Evolutionary conservation across 768 basidiomycete species (phyloP), one percentile per base, ranked within the genome.

Genomic region (Leccinum pellstonianum): DNA sequence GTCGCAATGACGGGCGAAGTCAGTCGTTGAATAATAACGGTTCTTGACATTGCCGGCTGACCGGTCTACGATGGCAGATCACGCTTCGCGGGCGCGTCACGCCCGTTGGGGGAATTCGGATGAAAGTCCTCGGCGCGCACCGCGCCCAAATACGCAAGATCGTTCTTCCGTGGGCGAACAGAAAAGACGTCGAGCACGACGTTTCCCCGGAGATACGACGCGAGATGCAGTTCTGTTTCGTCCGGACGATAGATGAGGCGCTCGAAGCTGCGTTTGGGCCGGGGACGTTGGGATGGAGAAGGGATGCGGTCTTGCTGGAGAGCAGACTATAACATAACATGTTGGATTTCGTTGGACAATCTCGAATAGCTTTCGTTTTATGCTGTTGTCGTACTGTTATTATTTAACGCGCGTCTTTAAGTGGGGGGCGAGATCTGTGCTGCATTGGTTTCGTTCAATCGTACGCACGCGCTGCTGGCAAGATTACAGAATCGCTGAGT

Each of bases 1-100:
- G 77, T 88, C 17, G 94, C 94, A 1, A 91, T 96, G 87, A 96
- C 95, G 0, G 95, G 95, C 55, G 95, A 96, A 81, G 86, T 86
- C 54, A 37, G 79, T 68, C 31, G 7, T 3, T 7, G 55, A 33
- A 43, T 5, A 5, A 12, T 50, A 1, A 5, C 2, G 5, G 5
- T 38, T n/a, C 57, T 2, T 5, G 21, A 5, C 4, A 5, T 6
- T 12, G 15, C 38, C 3, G 19, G 19, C 56, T 65, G 11, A 69
- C 19, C 11, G 38, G 38, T 41, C 8, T 41, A n/a, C 53, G 23
- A 25, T 31, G 19, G 10, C 41, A 87, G 85, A 89, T 95, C 55
- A 96, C 94, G 0, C 80, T 94, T 1, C 83, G 92, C 2, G 91
- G 92, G 15, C 84, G 84, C 8, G 87, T 93, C 37, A 90, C 87